These are phyloP conservation scores for Scheffersomyces parashehatae DNA, from an alignment of 1,139 yeast species.

Conservation along the genomic window DNA sequence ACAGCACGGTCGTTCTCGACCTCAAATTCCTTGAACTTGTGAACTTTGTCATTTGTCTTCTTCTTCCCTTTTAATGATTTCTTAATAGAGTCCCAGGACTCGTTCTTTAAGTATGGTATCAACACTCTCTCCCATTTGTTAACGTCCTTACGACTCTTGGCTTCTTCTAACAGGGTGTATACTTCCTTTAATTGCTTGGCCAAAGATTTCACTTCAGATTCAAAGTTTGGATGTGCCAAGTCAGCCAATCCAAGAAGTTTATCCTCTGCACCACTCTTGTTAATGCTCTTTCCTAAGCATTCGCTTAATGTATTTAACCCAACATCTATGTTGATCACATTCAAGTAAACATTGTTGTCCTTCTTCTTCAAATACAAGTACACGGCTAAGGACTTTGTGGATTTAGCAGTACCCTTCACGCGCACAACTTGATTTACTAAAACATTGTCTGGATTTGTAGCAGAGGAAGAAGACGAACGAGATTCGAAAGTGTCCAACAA, in stretches of 20 bases:
- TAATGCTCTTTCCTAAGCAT: conserved; percentile 66
- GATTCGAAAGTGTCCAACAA: conserved; percentile 37
- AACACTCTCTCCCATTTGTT: conserved; percentile 33
- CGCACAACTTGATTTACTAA: conserved; percentile 36
- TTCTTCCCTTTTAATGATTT: conserved; percentile 13
- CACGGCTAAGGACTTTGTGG: conserved; percentile 44
- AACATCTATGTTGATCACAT: conserved; percentile 55
- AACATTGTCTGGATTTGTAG: conserved; percentile 21
- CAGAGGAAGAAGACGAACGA: conserved; percentile 2
- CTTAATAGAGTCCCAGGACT: conserved; percentile 25
- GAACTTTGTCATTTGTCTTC: conserved; percentile 10
- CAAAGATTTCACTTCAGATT: conserved; percentile 17
- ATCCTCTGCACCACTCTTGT: conserved; percentile 9
- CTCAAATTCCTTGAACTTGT: conserved; percentile 49
- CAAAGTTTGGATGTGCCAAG: conserved; percentile 21
- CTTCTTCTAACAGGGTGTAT: conserved; percentile 21
- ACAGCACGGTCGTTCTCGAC: conserved; percentile 69
- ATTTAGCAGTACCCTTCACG: conserved; percentile 46
- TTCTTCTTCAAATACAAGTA: conserved; percentile 42
- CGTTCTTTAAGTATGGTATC: conserved; percentile 36
- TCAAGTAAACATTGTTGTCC: conserved; percentile 45
- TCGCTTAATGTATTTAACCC: conserved; percentile 74
- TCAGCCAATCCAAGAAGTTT: conserved; percentile 16
- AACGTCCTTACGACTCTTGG: conserved; percentile 18
- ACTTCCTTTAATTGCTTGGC: conserved; percentile 25